phyloP scores from a whole-genome alignment of 2,329 filamentous ascomycete genomes.

The Cladophialophora carrionii region DNA sequence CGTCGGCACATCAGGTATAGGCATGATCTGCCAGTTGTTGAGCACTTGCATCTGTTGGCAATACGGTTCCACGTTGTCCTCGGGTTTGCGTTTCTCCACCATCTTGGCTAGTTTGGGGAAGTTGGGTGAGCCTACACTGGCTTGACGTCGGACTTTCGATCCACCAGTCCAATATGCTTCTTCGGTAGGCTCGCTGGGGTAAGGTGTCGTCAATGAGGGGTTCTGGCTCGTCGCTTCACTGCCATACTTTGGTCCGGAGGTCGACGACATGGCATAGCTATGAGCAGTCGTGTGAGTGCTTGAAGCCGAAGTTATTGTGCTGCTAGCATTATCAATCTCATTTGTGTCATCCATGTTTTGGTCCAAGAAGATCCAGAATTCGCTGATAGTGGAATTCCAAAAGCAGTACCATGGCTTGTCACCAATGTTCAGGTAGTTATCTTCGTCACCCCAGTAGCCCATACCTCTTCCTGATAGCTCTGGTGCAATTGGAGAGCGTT shows the following conservation, averaged over 20 bases:
- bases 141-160: conserved; percentile 30
- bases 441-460: conserved; percentile 41
- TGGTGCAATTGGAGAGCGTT: conserved; percentile 37
- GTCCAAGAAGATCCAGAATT: conserved; percentile 68
- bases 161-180: conserved; percentile 30
- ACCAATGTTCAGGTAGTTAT: conserved; percentile 54
- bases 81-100: conserved; percentile 63
- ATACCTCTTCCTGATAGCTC: conserved; percentile 30
- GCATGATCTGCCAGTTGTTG: conserved; percentile 53
- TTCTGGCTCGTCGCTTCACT: conserved; percentile 23
- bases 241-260: conserved; percentile 12
- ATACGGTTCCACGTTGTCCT: conserved; percentile 52
- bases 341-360: conserved; percentile 49
- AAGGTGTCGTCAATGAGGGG: conserved; percentile 36
- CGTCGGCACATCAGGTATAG: conserved; percentile 37
- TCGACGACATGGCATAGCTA: conserved; percentile 1
- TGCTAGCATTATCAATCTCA: conserved; percentile 30
- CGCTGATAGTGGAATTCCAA: conserved; percentile 69
- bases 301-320: conserved; percentile 32
- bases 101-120: conserved; percentile 67
- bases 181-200: conserved; percentile 28
- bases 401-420: conserved; percentile 71
- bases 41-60: conserved; percentile 68
- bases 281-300: conserved; percentile 27
- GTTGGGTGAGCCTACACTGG: conserved; percentile 35